Evolutionary conservation across 2,329 filamentous ascomycete species (phyloP), one percentile per base, ranked within the genome.

Genomic region (Fusarium sp.): DNA sequence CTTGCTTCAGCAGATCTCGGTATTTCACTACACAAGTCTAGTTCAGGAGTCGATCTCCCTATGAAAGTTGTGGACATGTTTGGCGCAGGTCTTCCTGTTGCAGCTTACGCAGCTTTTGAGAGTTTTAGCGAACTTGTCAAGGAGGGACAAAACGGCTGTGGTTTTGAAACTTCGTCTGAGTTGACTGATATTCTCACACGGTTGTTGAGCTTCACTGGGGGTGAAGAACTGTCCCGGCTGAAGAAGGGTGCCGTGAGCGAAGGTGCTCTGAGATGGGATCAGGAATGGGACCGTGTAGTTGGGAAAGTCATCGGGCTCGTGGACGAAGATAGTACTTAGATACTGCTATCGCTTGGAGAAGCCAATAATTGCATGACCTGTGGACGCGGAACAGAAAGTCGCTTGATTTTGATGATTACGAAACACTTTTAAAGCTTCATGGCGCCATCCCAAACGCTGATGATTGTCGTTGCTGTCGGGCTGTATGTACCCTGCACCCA

Each of bases 1-100:
- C 88, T 99, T 30, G 92, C 91, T 13, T 91, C 91, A 46, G 94
- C 96, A 5, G 95, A 98, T 74, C 84, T 99, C 1, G 96, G 96
- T 12, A 89, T 99, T 25, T 97, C 93, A 59, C 83, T 99, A 27
- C 96, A 99, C 82, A 97, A 89, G 70, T 98, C 94, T 16, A 97
- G 92, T 71, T 97, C 93, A 4, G 96, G 96, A 2, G 94, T 99
- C 1, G 96, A 99, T 80, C 84, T 99, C 21, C 96, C 96, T 0
- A 99, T 99, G 96, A 99, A 99, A 81, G 94, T 99, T 2, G 94
- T 99, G 16, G 96, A 99, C 78, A 98, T 99, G 94, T 98, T 99
- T 78, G 96, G 96, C 4, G 92, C 94, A 0, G 96, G 95, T 0
- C 83, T 99, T 28, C 96, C 96, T 0, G 96, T 99, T 0, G 90